These are phyloP conservation scores for Hypoxylon lenormandii DNA, from an alignment of 495 filamentous ascomycete genomes.

Conservation along the genomic window DNA sequence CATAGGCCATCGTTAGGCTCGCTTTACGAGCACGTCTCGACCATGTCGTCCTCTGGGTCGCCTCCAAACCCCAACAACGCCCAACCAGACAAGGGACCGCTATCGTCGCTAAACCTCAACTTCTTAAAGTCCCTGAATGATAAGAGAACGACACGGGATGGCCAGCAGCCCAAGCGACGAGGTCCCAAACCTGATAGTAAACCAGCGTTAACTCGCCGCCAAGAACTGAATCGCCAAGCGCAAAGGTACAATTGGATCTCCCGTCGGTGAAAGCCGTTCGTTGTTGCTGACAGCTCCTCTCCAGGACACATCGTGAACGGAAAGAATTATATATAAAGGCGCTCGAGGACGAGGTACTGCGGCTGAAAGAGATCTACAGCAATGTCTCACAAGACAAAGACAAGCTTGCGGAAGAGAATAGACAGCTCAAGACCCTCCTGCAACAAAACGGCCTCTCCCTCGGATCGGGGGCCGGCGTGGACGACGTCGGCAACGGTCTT, in stretches of 20 bases:
- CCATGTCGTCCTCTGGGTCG: conserved; percentile 60
- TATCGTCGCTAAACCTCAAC: conserved; percentile 65
- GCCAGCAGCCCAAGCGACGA: conserved; percentile 85
- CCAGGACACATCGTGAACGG: conserved; percentile 90
- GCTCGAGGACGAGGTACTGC: conserved; percentile 89
- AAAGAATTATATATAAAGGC: conserved; percentile 95
- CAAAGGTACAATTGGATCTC: conserved; percentile 74
- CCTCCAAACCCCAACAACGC: conserved; percentile 50
- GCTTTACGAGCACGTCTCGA: conserved; percentile 52
- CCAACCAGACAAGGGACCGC: conserved; percentile 63
- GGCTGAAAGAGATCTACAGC: conserved; percentile 72
- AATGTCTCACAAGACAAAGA: conserved; percentile 74
- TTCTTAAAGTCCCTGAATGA: conserved; percentile 72
- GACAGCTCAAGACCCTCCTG: conserved; percentile 78
- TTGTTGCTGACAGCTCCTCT: conserved; percentile 32
- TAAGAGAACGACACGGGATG: conserved; percentile 78
- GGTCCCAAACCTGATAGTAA: conserved; percentile 98
- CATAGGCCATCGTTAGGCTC: conserved; percentile 52
- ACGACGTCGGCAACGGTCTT: conserved; percentile 60
- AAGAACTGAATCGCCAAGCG: conserved; percentile 94
- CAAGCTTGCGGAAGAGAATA: conserved; percentile 77
- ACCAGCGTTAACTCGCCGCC: conserved; percentile 89
- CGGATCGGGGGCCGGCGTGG: conserved; percentile 51
- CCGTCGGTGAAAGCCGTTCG: neutral
- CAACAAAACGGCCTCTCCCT: conserved; percentile 74